A percentile compares a stretch with the other conserved stretches of the same genome.
Evolutionary conservation across 1,284 basidiomycete species (phyloP).

Genomic region (Pholiota adiposa): DNA sequence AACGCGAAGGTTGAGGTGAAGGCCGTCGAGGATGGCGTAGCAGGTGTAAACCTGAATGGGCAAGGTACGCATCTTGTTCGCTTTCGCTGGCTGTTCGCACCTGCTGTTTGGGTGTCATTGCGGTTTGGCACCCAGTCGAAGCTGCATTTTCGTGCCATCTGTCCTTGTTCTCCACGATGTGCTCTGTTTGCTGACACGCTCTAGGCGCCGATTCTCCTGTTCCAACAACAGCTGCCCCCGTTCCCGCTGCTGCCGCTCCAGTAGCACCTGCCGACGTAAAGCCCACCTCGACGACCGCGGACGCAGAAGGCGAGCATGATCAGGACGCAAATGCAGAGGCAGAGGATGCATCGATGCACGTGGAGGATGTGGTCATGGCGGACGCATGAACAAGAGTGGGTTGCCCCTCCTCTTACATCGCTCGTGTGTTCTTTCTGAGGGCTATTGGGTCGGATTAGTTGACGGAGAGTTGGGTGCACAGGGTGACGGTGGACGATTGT

Average conservation of each 20-base stretch:
- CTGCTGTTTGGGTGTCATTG: too few relatives aligned
- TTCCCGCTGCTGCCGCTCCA: too few relatives aligned
- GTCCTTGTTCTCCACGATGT: background rate
- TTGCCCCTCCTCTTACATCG: too few relatives aligned
- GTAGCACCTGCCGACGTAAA: background rate
- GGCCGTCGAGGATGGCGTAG: conserved; percentile 25
- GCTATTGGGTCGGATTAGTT: too few relatives aligned
- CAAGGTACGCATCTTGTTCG: conserved; percentile 16
- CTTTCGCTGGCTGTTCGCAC: too few relatives aligned
- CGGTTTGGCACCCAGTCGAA: too few relatives aligned
- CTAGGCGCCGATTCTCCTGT: conserved; percentile 7
- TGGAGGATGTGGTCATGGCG: conserved; percentile 52
- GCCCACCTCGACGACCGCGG: conserved; percentile 11
- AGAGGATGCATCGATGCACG: conserved; percentile 27
- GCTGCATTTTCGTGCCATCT: too few relatives aligned
- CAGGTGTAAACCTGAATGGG: conserved; percentile 33
- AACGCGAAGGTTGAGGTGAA: conserved; percentile 28
- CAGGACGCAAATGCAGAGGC: conserved; percentile 17
- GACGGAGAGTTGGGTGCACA: too few relatives aligned
- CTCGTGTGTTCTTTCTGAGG: too few relatives aligned
- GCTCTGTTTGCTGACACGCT: too few relatives aligned
- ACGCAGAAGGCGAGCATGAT: conserved; percentile 30
- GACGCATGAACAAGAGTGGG: conserved; percentile 41
- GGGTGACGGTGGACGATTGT: too few relatives aligned
- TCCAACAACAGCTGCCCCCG: background rate